These are phyloP conservation scores for Psilocybe mexicana DNA, from an alignment of 1,284 basidiomycete genomes.

Conservation along the genomic window DNA sequence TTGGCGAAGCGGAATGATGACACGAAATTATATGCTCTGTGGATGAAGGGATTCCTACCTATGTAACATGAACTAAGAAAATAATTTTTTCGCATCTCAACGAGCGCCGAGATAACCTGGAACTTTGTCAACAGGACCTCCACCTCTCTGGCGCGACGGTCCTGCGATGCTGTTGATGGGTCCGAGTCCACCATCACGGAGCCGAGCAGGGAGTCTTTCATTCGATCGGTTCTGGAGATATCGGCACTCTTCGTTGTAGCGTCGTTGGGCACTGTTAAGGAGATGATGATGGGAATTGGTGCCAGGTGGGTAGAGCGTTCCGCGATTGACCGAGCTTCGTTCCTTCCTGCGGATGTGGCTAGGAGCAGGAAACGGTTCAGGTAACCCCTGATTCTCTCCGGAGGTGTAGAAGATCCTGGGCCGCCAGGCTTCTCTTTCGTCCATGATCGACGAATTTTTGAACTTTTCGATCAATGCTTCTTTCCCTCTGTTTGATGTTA, in stretches of 20 bases:
- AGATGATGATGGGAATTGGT: conserved; percentile 13
- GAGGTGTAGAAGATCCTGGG: conserved; percentile 83
- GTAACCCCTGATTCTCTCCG: conserved; percentile 70
- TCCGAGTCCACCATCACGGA: not conserved
- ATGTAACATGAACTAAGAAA: too few species aligned
- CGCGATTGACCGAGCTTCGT: conserved; percentile 72
- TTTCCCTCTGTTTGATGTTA: conserved; percentile 61
- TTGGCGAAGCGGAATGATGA: too few species aligned
- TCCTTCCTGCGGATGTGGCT: conserved; percentile 78
- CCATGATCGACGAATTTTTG: conserved; percentile 85
- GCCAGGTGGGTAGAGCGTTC: conserved; percentile 62
- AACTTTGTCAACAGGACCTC: too few species aligned
- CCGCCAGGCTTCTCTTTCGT: conserved; percentile 76
- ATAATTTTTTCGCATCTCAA: too few species aligned
- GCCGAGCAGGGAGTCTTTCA: not conserved
- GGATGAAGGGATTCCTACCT: too few species aligned
- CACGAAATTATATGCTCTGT: too few species aligned
- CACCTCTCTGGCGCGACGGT: too few species aligned
- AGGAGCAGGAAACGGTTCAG: conserved; percentile 79
- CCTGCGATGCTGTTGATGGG: not conserved
- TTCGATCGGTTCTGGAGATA: not conserved
- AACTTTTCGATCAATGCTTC: conserved; percentile 85
- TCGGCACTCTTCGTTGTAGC: conserved; percentile 12
- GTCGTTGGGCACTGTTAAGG: conserved; percentile 16
- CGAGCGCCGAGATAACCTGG: too few species aligned